These are phyloP conservation scores for Infundibulicybe gibba DNA, from an alignment of 768 basidiomycete genomes.

Conservation along the genomic window DNA sequence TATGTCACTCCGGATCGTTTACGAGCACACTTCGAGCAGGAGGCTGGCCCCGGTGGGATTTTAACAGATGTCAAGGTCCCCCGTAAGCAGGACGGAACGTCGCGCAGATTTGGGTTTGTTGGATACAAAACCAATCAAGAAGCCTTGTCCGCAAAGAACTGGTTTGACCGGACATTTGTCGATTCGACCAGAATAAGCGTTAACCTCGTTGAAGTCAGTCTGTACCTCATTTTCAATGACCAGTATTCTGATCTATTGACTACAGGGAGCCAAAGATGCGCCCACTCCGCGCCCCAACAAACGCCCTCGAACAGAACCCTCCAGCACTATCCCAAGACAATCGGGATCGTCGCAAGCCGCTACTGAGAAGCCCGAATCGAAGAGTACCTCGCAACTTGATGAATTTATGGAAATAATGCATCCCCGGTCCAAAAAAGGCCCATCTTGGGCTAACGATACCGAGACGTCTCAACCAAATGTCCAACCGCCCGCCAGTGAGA, in stretches of 20 bases:
- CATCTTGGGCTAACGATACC: slow-evolving; percentile 62
- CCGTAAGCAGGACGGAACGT: slow-evolving; percentile 70
- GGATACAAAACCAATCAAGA: slow-evolving; percentile 84
- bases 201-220: slow-evolving; percentile 69
- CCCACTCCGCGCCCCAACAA: slow-evolving; percentile 69
- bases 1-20: slow-evolving; percentile 65
- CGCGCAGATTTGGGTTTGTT: slow-evolving; percentile 87
- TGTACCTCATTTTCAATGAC: slow-evolving; percentile 7
- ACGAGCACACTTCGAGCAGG: slow-evolving; percentile 63
- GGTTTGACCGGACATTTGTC: slow-evolving; percentile 84
- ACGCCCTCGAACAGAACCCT: slow-evolving; percentile 47
- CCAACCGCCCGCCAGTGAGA: slow-evolving; percentile 1
- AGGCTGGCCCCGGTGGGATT: slow-evolving; percentile 55
- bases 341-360: slow-evolving; percentile 7
- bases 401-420: slow-evolving; percentile 80
- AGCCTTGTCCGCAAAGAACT: slow-evolving; percentile 70
- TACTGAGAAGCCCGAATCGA: slow-evolving; percentile 12
- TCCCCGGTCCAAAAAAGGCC: slow-evolving; percentile 50
- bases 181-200: slow-evolving; percentile 78
- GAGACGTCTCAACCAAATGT: slow-evolving; percentile 9
- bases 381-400: slow-evolving; percentile 43
- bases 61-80: slow-evolving; percentile 89
- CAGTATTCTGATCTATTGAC: slow-evolving; percentile 1
- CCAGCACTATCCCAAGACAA: slow-evolving; percentile 14
- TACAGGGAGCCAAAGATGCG: slow-evolving; percentile 65